Evolutionary conservation across 192 early-diverging fungal genomes (phyloP), one percentile per base, ranked within the genome.

Genomic region (Backusella macrospora): DNA sequence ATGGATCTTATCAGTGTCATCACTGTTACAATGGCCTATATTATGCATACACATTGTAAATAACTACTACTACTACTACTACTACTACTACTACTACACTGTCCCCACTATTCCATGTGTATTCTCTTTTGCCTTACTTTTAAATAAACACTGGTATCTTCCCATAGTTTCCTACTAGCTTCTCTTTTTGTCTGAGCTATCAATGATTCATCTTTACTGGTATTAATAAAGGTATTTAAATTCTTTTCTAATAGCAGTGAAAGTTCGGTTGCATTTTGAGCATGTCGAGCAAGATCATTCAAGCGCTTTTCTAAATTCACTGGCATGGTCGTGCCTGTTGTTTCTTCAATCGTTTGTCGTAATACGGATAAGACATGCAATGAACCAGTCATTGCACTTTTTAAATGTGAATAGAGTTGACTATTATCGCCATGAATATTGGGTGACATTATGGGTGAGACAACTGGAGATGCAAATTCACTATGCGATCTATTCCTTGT

Each of bases 101-200:
- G 43, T 10, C 38, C n/a, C 1, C 13, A 23, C 3, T 8, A 63
- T 63, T 2, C 18, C 13, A 4, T n/a, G 0, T 8, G 0, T 42
- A 42, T 42, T 18, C 37, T 42, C 14, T 5, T 21, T 10, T 9
- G 1, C 5, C 21, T 76, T 80, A 80, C 78, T 71, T 76, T 72
- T 42, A 80, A 47, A 80, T 68, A 80, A 14, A 59, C 52, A 15
- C 65, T 75, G 43, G 74, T 75, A 68, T 80, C 73, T 49, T 80
- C 78, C 72, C 70, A 80, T 44, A 80, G 29, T 13, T 55, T 68
- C 34, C 75, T 45, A 67, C 46, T 66, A 4, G 48, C 29, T 21
- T 76, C 72, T 14, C 38, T 8, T 48, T 23, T 26, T 45, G 43
- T 26, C 29, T 21, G 43, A 34, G 34, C 18, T 38, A 62, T 10